phyloP scores from a whole-genome alignment of 2,329 filamentous ascomycete species.

The Zymoseptoria brevis region DNA sequence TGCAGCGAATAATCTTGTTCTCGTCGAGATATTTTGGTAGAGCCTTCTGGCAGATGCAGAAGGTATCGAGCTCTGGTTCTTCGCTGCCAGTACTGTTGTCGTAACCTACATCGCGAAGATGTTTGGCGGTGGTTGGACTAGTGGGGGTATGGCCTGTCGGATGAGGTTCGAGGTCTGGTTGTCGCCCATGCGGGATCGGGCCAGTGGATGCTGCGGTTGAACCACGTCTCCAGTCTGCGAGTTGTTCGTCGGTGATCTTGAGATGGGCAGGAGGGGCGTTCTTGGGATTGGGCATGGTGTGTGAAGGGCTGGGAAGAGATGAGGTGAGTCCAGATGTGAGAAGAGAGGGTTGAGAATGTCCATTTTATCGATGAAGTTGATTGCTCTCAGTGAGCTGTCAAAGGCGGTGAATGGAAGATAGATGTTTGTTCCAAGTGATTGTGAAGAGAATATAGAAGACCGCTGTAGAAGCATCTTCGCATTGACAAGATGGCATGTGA shows the following conservation, averaged over 20 bases:
- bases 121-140: neutral
- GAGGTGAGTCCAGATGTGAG: neutral
- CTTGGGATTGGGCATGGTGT: neutral
- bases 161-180: neutral
- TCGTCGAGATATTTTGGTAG: neutral
- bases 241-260: neutral
- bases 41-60: slow-evolving; percentile 2
- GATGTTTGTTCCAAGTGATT: neutral
- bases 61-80: neutral
- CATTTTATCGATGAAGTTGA: neutral
- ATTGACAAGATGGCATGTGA: slow-evolving; percentile 5
- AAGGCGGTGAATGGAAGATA: neutral
- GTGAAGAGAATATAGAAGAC: neutral
- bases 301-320: neutral
- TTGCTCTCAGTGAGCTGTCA: neutral
- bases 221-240: neutral
- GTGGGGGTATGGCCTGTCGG: neutral
- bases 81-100: neutral
- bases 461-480: neutral
- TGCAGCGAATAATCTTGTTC: slow-evolving; percentile 7
- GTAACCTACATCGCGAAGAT: slow-evolving; percentile 2
- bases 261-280: neutral
- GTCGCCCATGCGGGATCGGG: neutral
- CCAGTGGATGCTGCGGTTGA: neutral
- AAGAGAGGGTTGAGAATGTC: neutral